Conservation (phyloP, 805 yeast genomes). For the Candida ovalis region DNA sequence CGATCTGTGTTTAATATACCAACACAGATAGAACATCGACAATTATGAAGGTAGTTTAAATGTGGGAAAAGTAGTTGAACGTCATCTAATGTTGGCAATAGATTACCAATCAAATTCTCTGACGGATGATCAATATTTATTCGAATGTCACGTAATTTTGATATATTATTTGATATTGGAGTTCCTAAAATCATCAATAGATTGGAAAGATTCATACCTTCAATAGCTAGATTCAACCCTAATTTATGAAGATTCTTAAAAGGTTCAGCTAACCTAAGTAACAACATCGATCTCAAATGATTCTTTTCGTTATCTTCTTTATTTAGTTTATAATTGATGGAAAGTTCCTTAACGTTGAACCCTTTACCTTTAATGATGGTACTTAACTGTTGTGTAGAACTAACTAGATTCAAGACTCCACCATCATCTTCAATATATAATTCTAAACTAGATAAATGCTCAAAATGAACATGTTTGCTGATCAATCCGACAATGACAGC, state of each 20-base stretch:
- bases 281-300: constrained; percentile 30
- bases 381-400: constrained; percentile 26
- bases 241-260: constrained; percentile 20
- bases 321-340: constrained; percentile 23
- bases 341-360: constrained; percentile 18
- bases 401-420: constrained; percentile 24
- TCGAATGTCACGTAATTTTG: constrained; percentile 23
- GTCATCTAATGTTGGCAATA: constrained; percentile 28
- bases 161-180: constrained; percentile 25
- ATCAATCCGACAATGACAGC: constrained; percentile 27
- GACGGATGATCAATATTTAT: constrained; percentile 28
- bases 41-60: constrained; percentile 24
- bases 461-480: constrained; percentile 29
- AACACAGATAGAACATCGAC: constrained; percentile 23
- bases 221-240: constrained; percentile 24
- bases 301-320: constrained; percentile 29
- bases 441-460: constrained; percentile 25
- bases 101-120: constrained; percentile 28
- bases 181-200: constrained; percentile 31
- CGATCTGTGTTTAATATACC: constrained; percentile 10
- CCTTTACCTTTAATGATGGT: constrained; percentile 24
- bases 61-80: constrained; percentile 27
- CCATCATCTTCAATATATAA: constrained; percentile 32
- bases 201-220: constrained; percentile 29
- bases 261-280: constrained; percentile 27